These are phyloP conservation scores for Aspergillus tubingensis DNA, from an alignment of 2,329 filamentous ascomycete species.

Conservation along the genomic window DNA sequence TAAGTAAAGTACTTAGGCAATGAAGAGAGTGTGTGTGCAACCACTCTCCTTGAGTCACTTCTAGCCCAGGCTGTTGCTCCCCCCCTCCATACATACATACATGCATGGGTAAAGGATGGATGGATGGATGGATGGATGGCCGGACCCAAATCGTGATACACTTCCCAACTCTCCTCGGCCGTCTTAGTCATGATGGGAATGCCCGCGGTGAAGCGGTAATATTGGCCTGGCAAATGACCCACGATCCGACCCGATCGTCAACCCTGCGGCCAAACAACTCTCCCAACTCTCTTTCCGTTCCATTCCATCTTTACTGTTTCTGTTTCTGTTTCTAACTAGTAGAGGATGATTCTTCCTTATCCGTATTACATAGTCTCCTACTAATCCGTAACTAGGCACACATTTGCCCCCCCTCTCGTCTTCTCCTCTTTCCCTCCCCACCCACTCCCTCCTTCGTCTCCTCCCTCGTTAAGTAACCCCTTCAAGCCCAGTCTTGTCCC, in stretches of 20 bases:
- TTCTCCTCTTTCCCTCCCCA: not conserved
- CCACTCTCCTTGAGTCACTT: too few species aligned
- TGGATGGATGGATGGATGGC: not conserved
- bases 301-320: not conserved
- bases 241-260: conserved; percentile 22
- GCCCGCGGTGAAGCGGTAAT: not conserved
- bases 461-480: conserved; percentile 1
- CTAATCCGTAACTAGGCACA: too few species aligned
- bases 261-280: conserved; percentile 13
- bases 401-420: conserved; percentile 1
- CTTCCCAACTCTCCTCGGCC: not conserved
- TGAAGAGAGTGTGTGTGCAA: too few species aligned
- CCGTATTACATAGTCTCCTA: not conserved
- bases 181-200: conserved; percentile 9
- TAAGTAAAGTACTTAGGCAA: too few species aligned
- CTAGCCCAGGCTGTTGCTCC: not conserved
- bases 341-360: conserved; percentile 3
- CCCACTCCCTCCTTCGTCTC: not conserved
- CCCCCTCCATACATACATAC: too few species aligned
- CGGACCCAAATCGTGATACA: not conserved
- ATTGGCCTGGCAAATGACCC: conserved; percentile 7
- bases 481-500: conserved; percentile 16
- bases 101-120: not conserved
- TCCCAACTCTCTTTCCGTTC: not conserved
- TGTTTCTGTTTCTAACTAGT: not conserved